Evolutionary conservation across 2,329 filamentous ascomycete genomes (phyloP).

Genomic region (Exophiala aquamarina): DNA sequence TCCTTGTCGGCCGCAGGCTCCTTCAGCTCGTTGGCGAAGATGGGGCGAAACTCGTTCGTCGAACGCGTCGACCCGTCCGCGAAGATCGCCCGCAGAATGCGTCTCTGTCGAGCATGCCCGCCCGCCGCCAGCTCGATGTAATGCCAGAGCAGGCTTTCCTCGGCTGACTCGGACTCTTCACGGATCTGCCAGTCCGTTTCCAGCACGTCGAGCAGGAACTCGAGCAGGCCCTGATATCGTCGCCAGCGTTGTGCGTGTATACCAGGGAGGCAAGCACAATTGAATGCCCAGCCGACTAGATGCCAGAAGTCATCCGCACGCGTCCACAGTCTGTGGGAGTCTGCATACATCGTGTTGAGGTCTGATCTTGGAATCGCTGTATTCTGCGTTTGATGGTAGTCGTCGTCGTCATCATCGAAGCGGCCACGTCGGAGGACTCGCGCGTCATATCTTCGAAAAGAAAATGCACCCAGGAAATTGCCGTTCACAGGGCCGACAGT

Average conservation of each 20-base stretch:
- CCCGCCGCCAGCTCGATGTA: constrained; percentile 38
- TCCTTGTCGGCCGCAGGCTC: constrained; percentile 27
- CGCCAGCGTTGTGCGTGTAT: constrained; percentile 64
- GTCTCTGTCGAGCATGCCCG: constrained; percentile 37
- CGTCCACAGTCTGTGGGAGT: constrained; percentile 67
- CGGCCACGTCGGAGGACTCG: constrained; percentile 6
- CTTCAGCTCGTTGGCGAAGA: constrained; percentile 48
- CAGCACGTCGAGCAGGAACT: constrained; percentile 60
- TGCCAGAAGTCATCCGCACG: constrained; percentile 87
- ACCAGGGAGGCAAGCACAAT: constrained; percentile 69
- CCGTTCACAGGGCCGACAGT: constrained; percentile 69
- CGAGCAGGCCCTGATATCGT: constrained; percentile 78
- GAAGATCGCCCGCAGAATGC: constrained; percentile 48
- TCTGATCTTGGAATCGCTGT: constrained; percentile 36
- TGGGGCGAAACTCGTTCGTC: constrained; percentile 43
- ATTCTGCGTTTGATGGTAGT: constrained; percentile 38
- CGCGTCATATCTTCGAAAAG: constrained; percentile 51
- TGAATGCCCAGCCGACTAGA: constrained; percentile 87
- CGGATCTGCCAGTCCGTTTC: constrained; percentile 43
- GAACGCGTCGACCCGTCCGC: constrained; percentile 41
- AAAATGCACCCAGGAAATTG: constrained; percentile 70
- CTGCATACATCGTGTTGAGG: constrained; percentile 61
- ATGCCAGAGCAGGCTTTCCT: constrained; percentile 43
- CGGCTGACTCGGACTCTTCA: constrained; percentile 25
- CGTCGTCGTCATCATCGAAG: constrained; percentile 29